Base-by-base conservation (phyloP, 2,329 filamentous ascomycete species). In the Shiraia sp. region DNA sequence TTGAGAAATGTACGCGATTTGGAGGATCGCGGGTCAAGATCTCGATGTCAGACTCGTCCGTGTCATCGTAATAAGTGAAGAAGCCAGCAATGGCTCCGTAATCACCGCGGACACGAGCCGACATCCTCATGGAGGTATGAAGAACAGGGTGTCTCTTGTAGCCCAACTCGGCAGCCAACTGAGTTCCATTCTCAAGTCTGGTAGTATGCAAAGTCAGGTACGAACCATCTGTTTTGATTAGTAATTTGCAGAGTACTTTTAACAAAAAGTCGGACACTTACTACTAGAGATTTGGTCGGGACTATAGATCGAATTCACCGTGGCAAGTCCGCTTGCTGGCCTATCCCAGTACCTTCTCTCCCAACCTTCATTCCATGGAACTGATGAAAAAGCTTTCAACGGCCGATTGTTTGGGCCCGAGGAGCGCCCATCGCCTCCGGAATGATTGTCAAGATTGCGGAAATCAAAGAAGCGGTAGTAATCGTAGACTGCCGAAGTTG, bases 381-480 rank as follows among this genome's bases (percentile, higher is more conserved):
- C 32, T 19, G 38, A 43, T 4, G 32, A 12, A 4, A 45, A 34
- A n/a, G 38, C 36, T 27, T 49, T 49, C 1, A 37, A 46, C 3
- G 29, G 23, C 4, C 29, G 24, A 23, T 32, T 28, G 3, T 19
- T 23, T 12, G 34, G 8, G n/a, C 29, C 32, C 30, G 19, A 8
- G 13, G 19, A 12, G 7, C 30, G 24, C 9, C 25, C 27, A 10
- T 27, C 14, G 14, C 17, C 26, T 8, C 25, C 6, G 13, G n/a
- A 3, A 12, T 23, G 6, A 9, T 42, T 34, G 16, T 34, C 26
- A 2, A 38, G 16, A 0, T 48, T 38, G 1, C 49, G 40, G 14
- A 54, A 54, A 34, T 54, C 49, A 32, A 49, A 54, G 23, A 54
- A 54, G 12, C 48, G 48, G 27, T 54, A 41, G 35, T 47, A 54